phyloP scores from a whole-genome alignment of 352 stramenopile species.

The Globisporangium mamillatum region DNA sequence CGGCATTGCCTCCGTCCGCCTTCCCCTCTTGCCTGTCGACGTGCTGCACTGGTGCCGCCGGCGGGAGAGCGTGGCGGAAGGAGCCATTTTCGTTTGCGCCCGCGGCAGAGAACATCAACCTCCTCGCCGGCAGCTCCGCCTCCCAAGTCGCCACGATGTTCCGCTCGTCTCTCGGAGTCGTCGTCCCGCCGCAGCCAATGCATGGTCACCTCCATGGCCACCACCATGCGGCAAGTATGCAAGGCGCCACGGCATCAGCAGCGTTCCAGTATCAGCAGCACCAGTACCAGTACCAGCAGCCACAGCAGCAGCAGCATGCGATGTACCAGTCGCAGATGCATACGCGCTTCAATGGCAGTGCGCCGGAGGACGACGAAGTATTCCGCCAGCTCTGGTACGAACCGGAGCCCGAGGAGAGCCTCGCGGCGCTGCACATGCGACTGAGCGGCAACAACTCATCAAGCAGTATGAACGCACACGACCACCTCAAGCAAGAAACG shows the following conservation, averaged over 20 bases:
- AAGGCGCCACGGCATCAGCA: background rate
- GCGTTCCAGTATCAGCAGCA: constrained; percentile 3
- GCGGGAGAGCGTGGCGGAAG: constrained; percentile 11
- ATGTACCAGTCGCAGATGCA: background rate
- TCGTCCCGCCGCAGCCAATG: constrained; percentile 1
- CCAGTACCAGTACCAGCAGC: constrained; percentile 5
- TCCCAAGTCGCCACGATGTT: constrained; percentile 11
- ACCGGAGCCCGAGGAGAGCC: constrained; percentile 8
- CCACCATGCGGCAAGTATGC: background rate
- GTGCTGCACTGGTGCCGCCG: background rate
- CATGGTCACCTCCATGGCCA: background rate
- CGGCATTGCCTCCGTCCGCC: background rate
- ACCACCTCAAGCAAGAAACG: background rate
- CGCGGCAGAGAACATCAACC: constrained; percentile 13
- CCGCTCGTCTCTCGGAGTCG: constrained; percentile 10
- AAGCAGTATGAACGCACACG: background rate
- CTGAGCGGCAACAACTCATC: constrained; percentile 2
- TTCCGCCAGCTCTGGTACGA: constrained; percentile 17
- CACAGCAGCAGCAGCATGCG: constrained; percentile 1
- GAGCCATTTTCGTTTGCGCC: constrained; percentile 12
- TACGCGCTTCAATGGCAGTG: constrained; percentile 1
- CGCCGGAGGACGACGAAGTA: constrained; percentile 15
- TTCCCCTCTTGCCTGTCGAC: background rate
- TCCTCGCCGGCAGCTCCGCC: background rate
- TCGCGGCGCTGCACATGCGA: constrained; percentile 3